Conservation (phyloP, 2,329 filamentous ascomycete genomes). For the Talaromyces funiculosus region DNA sequence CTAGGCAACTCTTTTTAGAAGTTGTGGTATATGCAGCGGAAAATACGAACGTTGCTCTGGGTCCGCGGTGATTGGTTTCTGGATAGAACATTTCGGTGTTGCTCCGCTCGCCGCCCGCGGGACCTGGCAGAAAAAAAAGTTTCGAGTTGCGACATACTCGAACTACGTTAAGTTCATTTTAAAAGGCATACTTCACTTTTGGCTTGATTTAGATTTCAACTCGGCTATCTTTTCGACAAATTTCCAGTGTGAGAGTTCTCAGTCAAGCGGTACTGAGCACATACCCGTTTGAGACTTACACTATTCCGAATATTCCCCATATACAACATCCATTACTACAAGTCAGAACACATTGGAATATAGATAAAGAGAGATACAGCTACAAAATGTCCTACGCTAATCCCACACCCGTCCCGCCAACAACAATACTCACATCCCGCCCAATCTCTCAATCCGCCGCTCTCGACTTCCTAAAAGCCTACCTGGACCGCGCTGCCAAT, state of each 20-base stretch:
- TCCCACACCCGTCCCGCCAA: constrained; percentile 34
- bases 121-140: constrained; percentile 8
- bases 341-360: background rate
- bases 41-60: background rate
- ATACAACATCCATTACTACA: background rate
- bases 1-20: background rate
- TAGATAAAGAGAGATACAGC: background rate
- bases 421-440: constrained; percentile 31
- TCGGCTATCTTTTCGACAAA: background rate
- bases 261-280: background rate
- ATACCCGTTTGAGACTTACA: background rate
- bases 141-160: background rate
- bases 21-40: background rate
- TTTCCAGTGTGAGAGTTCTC: background rate
- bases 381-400: constrained; percentile 32
- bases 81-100: constrained; percentile 1
- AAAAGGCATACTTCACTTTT: background rate
- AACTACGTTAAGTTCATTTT: background rate
- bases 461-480: constrained; percentile 39
- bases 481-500: constrained; percentile 37
- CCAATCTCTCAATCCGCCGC: constrained; percentile 35
- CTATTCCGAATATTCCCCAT: background rate
- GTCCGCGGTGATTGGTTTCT: background rate
- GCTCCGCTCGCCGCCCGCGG: constrained; percentile 9
- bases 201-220: background rate